A percentile compares a stretch with the other conserved stretches of the same genome.
phyloP scores from a whole-genome alignment of 2,329 filamentous ascomycete species.

The Lithohypha guttulata region DNA sequence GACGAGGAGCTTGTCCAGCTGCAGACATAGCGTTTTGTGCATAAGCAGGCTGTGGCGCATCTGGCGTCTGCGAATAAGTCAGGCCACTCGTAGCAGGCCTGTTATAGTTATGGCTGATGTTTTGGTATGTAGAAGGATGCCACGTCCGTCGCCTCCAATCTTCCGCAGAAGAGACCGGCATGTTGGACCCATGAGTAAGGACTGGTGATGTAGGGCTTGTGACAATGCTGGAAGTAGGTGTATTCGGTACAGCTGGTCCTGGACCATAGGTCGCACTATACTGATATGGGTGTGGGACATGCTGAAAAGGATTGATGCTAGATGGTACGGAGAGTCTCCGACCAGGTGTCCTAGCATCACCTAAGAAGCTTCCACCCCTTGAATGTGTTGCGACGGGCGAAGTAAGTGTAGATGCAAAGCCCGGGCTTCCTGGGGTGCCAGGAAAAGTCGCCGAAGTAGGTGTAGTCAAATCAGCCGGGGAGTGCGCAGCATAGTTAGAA shows the following conservation, averaged over 20 bases:
- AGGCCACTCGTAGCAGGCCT: slow-evolving; percentile 61
- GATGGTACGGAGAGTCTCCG: slow-evolving; percentile 77
- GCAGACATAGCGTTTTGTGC: slow-evolving; percentile 38
- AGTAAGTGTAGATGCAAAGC: slow-evolving; percentile 55
- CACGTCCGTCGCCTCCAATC: slow-evolving; percentile 77
- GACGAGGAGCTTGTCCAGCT: slow-evolving; percentile 50
- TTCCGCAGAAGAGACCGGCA: slow-evolving; percentile 48
- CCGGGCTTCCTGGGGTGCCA: slow-evolving; percentile 63
- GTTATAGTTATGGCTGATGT: slow-evolving; percentile 43
- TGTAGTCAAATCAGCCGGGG: slow-evolving; percentile 66
- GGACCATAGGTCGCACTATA: slow-evolving; percentile 47
- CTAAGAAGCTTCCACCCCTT: slow-evolving; percentile 64
- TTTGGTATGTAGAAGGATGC: slow-evolving; percentile 63
- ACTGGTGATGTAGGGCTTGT: slow-evolving; percentile 57
- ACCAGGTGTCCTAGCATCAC: slow-evolving; percentile 50
- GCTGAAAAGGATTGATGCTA: slow-evolving; percentile 61
- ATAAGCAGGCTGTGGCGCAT: slow-evolving; percentile 48
- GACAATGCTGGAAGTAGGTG: slow-evolving; percentile 45
- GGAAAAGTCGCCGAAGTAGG: slow-evolving; percentile 78
- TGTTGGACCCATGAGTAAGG: slow-evolving; percentile 41
- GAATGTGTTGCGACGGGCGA: slow-evolving; percentile 64
- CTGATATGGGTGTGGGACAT: slow-evolving; percentile 43
- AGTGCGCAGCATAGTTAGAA: slow-evolving; percentile 52
- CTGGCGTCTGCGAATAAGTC: slow-evolving; percentile 63
- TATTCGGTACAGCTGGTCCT: slow-evolving; percentile 44